Evolutionary conservation across 225 moss, liverwort and hornwort genomes (phyloP).

Genomic region (Physcomitrellopsis africana): DNA sequence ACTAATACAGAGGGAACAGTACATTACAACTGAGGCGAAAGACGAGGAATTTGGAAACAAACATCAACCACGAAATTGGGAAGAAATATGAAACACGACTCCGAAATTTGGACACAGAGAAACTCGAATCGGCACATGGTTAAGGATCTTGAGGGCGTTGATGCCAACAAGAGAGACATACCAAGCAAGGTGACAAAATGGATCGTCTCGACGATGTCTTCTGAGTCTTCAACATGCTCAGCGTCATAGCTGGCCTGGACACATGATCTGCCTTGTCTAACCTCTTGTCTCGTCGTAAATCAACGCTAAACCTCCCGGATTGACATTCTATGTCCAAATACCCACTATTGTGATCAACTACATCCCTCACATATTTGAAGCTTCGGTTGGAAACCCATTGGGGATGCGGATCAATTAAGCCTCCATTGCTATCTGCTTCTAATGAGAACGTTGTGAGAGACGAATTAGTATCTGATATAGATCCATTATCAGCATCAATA

Average conservation of each 20-base stretch:
- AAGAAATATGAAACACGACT: background rate
- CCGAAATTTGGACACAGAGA: background rate
- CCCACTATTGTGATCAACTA: slow-evolving; percentile 44
- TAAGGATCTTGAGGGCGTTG: slow-evolving; percentile 38
- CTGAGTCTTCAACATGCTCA: slow-evolving; percentile 31
- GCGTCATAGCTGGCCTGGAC: slow-evolving; percentile 26
- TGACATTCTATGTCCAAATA: slow-evolving; percentile 38
- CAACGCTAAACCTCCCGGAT: slow-evolving; percentile 53
- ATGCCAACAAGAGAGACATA: slow-evolving; percentile 46
- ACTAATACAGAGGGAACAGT: background rate
- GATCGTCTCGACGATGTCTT: slow-evolving; percentile 43
- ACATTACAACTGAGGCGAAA: background rate
- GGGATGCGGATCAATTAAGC: slow-evolving; percentile 35
- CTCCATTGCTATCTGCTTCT: slow-evolving; percentile 22
- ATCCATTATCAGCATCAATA: slow-evolving; percentile 36
- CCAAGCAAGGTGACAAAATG: slow-evolving; percentile 53
- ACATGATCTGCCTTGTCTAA: slow-evolving; percentile 36
- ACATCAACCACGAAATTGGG: too few relatives aligned
- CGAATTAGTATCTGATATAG: slow-evolving; percentile 42
- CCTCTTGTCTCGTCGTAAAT: slow-evolving; percentile 43
- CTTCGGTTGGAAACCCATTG: slow-evolving; percentile 45
- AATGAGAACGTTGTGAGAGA: slow-evolving; percentile 41
- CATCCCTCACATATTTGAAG: slow-evolving; percentile 49
- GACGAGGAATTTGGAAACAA: background rate
- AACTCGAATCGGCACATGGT: background rate